Conservation (phyloP, 2,329 filamentous ascomycete species). For the Talaromyces sp. region DNA sequence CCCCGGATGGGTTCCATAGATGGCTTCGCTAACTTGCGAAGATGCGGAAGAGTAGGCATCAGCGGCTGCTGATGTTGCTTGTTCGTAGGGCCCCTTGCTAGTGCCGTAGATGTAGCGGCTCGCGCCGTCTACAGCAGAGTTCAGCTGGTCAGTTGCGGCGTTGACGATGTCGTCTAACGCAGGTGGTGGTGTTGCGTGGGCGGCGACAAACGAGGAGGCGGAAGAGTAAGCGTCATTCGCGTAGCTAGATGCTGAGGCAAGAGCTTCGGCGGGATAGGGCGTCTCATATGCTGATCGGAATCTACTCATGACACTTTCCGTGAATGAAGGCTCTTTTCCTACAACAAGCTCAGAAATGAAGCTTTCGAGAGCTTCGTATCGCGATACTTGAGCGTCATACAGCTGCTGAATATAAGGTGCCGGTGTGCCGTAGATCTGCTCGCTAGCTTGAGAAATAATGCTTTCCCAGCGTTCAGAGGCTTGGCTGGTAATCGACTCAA, state of each 20-base stretch:
- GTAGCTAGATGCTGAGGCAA: conserved; percentile 52
- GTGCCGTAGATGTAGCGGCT: conserved; percentile 58
- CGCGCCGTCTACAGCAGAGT: conserved; percentile 58
- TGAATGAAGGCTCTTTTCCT: conserved; percentile 77
- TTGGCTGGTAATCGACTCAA: conserved; percentile 51
- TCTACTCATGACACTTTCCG: conserved; percentile 71
- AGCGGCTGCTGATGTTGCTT: conserved; percentile 53
- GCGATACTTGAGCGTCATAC: conserved; percentile 41
- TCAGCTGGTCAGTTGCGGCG: conserved; percentile 55
- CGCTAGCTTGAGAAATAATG: conserved; percentile 62
- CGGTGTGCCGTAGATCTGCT: conserved; percentile 67
- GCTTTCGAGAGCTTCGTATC: conserved; percentile 67
- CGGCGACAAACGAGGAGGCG: conserved; percentile 20
- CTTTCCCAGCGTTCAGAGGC: conserved; percentile 63
- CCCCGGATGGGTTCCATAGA: conserved; percentile 54
- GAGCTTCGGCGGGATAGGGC: conserved; percentile 41
- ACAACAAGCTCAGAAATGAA: conserved; percentile 72
- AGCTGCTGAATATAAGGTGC: conserved; percentile 61
- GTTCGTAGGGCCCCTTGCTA: conserved; percentile 37
- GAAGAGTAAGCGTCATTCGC: conserved; percentile 48
- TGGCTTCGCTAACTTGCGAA: conserved; percentile 50
- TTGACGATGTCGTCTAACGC: conserved; percentile 57
- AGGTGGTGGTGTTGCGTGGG: conserved; percentile 53
- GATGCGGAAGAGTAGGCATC: conserved; percentile 49
- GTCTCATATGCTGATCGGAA: conserved; percentile 70